Evolutionary conservation across 1,284 basidiomycete genomes (phyloP), one percentile per base, ranked within the genome.

Genomic region (Ustilago xerochloae): DNA sequence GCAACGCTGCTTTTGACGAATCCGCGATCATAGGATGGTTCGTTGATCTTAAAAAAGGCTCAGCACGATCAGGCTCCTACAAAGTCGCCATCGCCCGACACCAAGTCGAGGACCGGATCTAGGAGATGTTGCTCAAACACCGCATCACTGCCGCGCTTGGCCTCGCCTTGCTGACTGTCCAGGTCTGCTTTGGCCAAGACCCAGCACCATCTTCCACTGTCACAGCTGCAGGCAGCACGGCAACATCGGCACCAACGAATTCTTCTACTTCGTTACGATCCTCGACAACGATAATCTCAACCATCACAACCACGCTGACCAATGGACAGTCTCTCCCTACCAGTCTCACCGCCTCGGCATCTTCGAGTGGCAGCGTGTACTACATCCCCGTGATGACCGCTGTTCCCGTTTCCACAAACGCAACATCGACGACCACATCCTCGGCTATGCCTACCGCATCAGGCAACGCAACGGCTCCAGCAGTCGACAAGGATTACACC

Each of bases 251-350:
- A 29, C 32, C 52, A 13, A 50, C 47, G 5, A 20, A 62, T 5
- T 45, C 54, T n/a, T 46, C 62, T 6, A 15, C 63, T 13, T 10
- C 51, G 1, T 32, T 24, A 16, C 46, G 29, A 2, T 18, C 60
- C 8, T 60, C 52, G 4, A 62, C 63, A 3, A 59, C 63, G 4
- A 43, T 65, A 9, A 28, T 60, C 6, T 75, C 59, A 4, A 70
- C 63, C 48, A 59, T 68, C 30, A 75, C 72, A 8, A 70, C 72
- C 12, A 75, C 72, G 6, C 35, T 75, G 5, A 49, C 59, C 33
- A 56, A 49, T 4, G 72, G 72, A 7, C 66, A 70, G 29, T 51
- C 63, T 22, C 60, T 75, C 7, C 72, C 72, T 2, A 49, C 72
- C 16, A 69, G 63, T 36, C 60, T 75, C 29, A 63, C 52, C 10